A percentile compares a stretch with the other conserved stretches of the same genome.
phyloP scores from a whole-genome alignment of 2,329 filamentous ascomycete genomes.

The Pseudocercospora musae region DNA sequence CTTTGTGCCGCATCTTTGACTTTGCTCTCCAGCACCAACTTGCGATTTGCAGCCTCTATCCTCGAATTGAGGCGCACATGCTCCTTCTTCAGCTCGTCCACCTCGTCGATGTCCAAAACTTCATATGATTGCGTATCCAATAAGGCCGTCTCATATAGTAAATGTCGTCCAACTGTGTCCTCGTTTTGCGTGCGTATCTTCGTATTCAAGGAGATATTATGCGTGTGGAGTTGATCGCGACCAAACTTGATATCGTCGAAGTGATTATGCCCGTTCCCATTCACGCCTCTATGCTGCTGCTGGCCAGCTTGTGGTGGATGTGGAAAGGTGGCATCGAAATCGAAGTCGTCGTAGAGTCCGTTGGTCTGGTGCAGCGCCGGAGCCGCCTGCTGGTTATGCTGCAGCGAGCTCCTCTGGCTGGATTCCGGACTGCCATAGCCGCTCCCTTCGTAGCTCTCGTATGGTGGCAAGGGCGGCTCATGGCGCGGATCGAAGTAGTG shows the following conservation, averaged over 20 bases:
- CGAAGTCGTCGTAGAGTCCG: slow-evolving; percentile 25
- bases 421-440: slow-evolving; percentile 25
- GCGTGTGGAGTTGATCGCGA: slow-evolving; percentile 23
- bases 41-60: slow-evolving; percentile 78
- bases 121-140: slow-evolving; percentile 82
- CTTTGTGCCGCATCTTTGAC: slow-evolving; percentile 90
- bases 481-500: slow-evolving; percentile 15
- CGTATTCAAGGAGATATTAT: slow-evolving; percentile 32
- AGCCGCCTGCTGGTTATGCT: slow-evolving; percentile 8
- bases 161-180: slow-evolving; percentile 74
- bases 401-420: slow-evolving; percentile 11
- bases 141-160: slow-evolving; percentile 90
- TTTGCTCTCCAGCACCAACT: slow-evolving; percentile 85
- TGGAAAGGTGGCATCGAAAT: slow-evolving; percentile 20
- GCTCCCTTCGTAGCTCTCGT: slow-evolving; percentile 31
- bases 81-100: slow-evolving; percentile 89
- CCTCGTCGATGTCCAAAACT: slow-evolving; percentile 84
- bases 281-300: slow-evolving; percentile 9
- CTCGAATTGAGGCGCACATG: slow-evolving; percentile 66
- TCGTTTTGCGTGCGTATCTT: slow-evolving; percentile 27
- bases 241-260: slow-evolving; percentile 26
- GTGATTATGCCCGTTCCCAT: slow-evolving; percentile 12
- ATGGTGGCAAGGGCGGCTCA: slow-evolving; percentile 17
- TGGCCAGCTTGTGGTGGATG: slow-evolving; percentile 10
- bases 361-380: slow-evolving; percentile 14